A percentile compares a stretch with the other conserved stretches of the same genome.
These are phyloP conservation scores for Lojkania enalia DNA, from an alignment of 2,329 filamentous ascomycete genomes.

Conservation along the genomic window DNA sequence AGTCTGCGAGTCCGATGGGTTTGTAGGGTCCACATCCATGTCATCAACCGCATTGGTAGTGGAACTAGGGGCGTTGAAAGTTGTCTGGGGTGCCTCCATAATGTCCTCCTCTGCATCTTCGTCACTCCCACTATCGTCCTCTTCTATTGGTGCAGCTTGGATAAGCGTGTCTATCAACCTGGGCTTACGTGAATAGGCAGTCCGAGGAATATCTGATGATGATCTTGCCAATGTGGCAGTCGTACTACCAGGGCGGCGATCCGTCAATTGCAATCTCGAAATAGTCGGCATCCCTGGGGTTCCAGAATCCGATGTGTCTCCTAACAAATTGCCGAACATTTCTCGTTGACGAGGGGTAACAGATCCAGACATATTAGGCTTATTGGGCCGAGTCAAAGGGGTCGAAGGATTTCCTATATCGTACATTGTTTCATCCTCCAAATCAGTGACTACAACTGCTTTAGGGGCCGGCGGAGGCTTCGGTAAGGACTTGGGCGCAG, in stretches of 20 bases:
- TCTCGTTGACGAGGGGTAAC: slow-evolving; percentile 43
- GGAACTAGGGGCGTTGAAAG: neutral
- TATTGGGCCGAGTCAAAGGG: slow-evolving; percentile 22
- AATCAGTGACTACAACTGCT: slow-evolving; percentile 14
- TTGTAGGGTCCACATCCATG: slow-evolving; percentile 26
- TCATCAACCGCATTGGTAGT: slow-evolving; percentile 10
- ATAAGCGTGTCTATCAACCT: slow-evolving; percentile 40
- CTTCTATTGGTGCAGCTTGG: slow-evolving; percentile 26
- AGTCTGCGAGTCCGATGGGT: slow-evolving; percentile 28
- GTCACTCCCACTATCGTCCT: slow-evolving; percentile 29
- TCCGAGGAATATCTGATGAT: slow-evolving; percentile 36
- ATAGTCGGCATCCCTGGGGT: slow-evolving; percentile 39
- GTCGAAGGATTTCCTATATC: slow-evolving; percentile 31
- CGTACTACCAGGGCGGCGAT: slow-evolving; percentile 24
- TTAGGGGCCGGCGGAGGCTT: slow-evolving; percentile 21
- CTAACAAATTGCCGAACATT: slow-evolving; percentile 39
- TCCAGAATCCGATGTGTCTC: slow-evolving; percentile 26
- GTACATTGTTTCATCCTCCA: slow-evolving; percentile 42
- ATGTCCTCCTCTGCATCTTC: slow-evolving; percentile 21
- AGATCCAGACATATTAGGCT: slow-evolving; percentile 25
- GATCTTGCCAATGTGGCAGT: slow-evolving; percentile 32
- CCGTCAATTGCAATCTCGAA: slow-evolving; percentile 33
- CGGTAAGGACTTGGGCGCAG: slow-evolving; percentile 14
- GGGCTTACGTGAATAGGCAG: slow-evolving; percentile 27
- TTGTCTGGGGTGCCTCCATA: neutral